phyloP scores from a whole-genome alignment of 2,329 filamentous ascomycete genomes.

The Camillea tinctor region DNA sequence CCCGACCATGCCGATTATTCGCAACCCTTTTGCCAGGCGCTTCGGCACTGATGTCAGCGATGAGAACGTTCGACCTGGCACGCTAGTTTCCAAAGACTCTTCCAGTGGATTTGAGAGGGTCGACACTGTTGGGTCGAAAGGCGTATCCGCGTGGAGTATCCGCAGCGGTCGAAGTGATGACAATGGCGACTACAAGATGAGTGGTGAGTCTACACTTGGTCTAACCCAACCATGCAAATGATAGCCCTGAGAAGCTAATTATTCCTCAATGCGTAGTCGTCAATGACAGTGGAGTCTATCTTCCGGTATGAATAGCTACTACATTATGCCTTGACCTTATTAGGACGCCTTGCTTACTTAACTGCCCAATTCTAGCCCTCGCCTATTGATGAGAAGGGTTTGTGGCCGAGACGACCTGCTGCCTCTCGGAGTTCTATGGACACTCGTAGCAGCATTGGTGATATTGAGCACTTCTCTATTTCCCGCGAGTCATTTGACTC shows the following conservation, averaged over 20 bases:
- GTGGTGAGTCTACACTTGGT: conserved; percentile 54
- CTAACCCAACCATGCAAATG: conserved; percentile 7
- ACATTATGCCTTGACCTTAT: conserved; percentile 6
- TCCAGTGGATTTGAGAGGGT: conserved; percentile 59
- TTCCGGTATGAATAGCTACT: conserved; percentile 64
- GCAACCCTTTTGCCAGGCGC: conserved; percentile 68
- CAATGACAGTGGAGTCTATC: conserved; percentile 91
- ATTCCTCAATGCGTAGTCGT: conserved; percentile 63
- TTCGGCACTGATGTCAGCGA: conserved; percentile 43
- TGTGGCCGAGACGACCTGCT: conserved; percentile 63
- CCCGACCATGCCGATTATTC: conserved; percentile 46
- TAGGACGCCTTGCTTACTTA: conserved; percentile 20
- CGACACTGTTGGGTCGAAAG: conserved; percentile 61
- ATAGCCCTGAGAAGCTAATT: conserved; percentile 16
- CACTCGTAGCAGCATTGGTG: conserved; percentile 60
- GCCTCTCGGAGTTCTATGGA: conserved; percentile 56
- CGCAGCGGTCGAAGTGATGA: conserved; percentile 60
- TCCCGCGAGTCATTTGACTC: conserved; percentile 97
- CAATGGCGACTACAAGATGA: conserved; percentile 75
- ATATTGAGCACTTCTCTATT: conserved; percentile 92
- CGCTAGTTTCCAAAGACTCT: conserved; percentile 38
- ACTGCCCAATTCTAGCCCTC: conserved; percentile 63
- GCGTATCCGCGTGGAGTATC: conserved; percentile 61
- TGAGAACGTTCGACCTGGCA: conserved; percentile 50
- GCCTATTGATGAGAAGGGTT: conserved; percentile 77